phyloP scores from a whole-genome alignment of 2,329 filamentous ascomycete genomes.

The Ascochyta pisi region DNA sequence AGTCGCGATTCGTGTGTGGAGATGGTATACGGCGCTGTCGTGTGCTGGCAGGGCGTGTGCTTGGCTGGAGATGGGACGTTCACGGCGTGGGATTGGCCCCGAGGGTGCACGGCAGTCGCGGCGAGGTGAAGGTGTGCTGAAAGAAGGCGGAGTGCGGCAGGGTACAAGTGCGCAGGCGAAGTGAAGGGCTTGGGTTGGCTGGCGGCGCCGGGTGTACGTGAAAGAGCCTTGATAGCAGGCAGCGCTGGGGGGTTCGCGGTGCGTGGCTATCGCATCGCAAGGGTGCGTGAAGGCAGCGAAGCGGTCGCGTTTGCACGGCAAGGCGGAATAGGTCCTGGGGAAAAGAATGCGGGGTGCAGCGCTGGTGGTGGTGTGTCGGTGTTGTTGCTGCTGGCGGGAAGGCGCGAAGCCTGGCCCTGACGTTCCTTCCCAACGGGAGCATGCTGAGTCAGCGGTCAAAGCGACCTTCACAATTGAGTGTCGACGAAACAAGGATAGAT shows the following conservation, averaged over 20 bases:
- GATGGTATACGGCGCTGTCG: neutral
- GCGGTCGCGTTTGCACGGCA: slow-evolving; percentile 21
- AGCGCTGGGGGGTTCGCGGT: slow-evolving; percentile 15
- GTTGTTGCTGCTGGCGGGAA: slow-evolving; percentile 3
- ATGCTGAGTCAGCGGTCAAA: too few relatives aligned
- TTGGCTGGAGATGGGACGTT: neutral
- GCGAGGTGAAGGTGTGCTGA: neutral
- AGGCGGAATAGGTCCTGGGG: neutral
- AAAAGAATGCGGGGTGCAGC: slow-evolving; percentile 2
- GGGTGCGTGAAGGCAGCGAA: slow-evolving; percentile 10
- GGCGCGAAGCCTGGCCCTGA: slow-evolving; percentile 7
- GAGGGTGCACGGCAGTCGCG: neutral
- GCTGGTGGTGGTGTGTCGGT: slow-evolving; percentile 1
- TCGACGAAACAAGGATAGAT: too few relatives aligned
- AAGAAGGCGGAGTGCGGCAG: neutral
- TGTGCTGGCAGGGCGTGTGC: neutral
- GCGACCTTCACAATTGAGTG: too few relatives aligned
- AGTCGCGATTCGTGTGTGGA: slow-evolving; percentile 8
- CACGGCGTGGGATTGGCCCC: neutral
- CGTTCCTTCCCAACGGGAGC: slow-evolving; percentile 2
- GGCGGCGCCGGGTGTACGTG: slow-evolving; percentile 12
- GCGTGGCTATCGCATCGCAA: slow-evolving; percentile 11
- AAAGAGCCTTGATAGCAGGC: slow-evolving; percentile 19
- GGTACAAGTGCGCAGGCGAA: neutral
- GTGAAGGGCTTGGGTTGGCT: slow-evolving; percentile 6